phyloP scores from a whole-genome alignment of 768 basidiomycete genomes.

The Serendipita vermifera region DNA sequence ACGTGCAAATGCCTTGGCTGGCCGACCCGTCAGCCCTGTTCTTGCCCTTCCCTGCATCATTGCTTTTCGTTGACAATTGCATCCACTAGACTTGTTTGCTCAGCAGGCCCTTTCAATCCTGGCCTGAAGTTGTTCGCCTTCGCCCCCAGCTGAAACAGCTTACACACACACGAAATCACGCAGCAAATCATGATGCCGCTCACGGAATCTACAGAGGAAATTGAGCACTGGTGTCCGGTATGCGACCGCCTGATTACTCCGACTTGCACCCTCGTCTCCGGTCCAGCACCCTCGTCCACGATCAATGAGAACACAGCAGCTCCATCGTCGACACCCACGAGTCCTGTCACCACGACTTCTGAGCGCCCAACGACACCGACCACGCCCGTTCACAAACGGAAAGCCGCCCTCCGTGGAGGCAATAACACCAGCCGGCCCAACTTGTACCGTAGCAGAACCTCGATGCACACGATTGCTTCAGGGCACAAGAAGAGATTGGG shows the following conservation, averaged over 20 bases:
- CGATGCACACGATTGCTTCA: neutral
- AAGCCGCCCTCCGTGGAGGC: neutral
- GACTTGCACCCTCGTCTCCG: neutral
- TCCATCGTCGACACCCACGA: neutral
- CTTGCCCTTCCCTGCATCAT: no score
- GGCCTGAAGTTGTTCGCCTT: no score
- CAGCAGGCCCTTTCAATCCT: no score
- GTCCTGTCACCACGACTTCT: neutral
- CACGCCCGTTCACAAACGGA: neutral
- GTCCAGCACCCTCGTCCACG: no score
- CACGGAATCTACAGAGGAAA: neutral
- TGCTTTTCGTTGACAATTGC: no score
- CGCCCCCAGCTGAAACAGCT: no score
- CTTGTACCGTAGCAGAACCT: neutral
- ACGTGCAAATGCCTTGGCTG: no score
- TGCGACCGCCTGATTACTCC: neutral
- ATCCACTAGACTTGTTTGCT: no score
- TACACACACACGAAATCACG: no score
- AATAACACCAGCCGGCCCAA: neutral
- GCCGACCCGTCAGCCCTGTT: no score
- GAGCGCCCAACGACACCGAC: neutral
- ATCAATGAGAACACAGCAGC: no score
- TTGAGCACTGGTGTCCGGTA: conserved; percentile 4
- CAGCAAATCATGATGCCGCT: no score
- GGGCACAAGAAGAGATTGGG: neutral